phyloP scores from a whole-genome alignment of 768 basidiomycete species.

The Boletus speciosus region DNA sequence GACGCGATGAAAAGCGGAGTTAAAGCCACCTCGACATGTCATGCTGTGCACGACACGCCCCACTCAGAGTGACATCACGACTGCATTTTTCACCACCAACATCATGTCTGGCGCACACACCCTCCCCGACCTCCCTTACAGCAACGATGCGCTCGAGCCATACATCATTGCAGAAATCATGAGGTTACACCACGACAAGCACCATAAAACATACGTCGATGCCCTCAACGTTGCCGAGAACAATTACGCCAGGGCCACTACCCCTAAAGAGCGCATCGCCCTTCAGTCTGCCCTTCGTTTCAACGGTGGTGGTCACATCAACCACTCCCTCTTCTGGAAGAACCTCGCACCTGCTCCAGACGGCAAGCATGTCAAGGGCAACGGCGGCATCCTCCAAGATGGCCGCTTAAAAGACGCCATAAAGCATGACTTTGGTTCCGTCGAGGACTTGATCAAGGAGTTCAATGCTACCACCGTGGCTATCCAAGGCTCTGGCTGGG shows the following conservation, averaged over 20 bases:
- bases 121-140: constrained; percentile 75
- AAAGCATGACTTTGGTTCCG: constrained; percentile 56
- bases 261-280: constrained; percentile 50
- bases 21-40: constrained; percentile 1
- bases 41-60: constrained; percentile 18
- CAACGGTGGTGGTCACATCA: constrained; percentile 61
- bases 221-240: constrained; percentile 65
- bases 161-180: constrained; percentile 90
- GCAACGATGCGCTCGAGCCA: constrained; percentile 89
- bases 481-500: constrained; percentile 95
- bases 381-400: constrained; percentile 57
- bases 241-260: constrained; percentile 62
- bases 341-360: constrained; percentile 69
- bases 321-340: constrained; percentile 96
- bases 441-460: constrained; percentile 73
- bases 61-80: not conserved
- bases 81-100: constrained; percentile 1
- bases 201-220: constrained; percentile 94
- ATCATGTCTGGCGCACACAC: constrained; percentile 46
- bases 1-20: constrained; percentile 28
- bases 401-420: constrained; percentile 74
- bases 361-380: constrained; percentile 52
- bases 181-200: constrained; percentile 92
- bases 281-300: constrained; percentile 25
- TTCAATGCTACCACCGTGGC: constrained; percentile 82